Evolutionary conservation across 2,329 filamentous ascomycete genomes (phyloP), one percentile per base, ranked within the genome.

Genomic region (Graphiopsis chlorocephala): DNA sequence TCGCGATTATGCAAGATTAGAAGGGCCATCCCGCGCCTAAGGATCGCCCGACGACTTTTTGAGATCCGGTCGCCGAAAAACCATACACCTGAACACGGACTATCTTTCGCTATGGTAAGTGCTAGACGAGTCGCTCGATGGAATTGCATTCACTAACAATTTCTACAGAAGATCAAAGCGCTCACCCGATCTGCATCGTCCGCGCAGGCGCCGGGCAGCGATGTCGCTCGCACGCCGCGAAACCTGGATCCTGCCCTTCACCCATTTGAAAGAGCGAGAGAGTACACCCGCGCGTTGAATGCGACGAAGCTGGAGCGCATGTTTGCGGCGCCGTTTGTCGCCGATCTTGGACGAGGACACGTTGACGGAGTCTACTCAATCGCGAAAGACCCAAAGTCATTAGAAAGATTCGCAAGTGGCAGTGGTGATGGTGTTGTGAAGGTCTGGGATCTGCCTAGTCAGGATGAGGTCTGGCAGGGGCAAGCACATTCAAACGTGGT

Each of bases 381-480:
- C 48, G 80, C 80, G 14, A 82, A 82, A 65, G 81, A 83, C 66
- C 81, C 81, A 2, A 77, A 78, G 42, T 78, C 78, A 2, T 73
- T 83, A 29, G 79, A 82, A 61, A 77, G 78, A 58, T 79, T 83
- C 53, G 92, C 93, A 7, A 94, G 90, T 73, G 93, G 91, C 50
- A 92, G 90, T 70, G 93, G 93, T 68, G 95, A 99, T 77, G 94
- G 95, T 69, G 88, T 97, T 11, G 86, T 99, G 65, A 99, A 99
- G 79, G 90, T 95, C 35, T 96, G 93, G 93, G 90, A 96, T 78
- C 80, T 95, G 70, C 86, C 88, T 10, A 89, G 83, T 67, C 82
- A 86, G 64, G 87, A 90, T 29, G 90, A 95, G 75, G 84, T 89
- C 56, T 94, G 91, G 89, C 85, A 91, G 72, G 85, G 86, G 3